Evolutionary conservation across 2,329 filamentous ascomycete species (phyloP), one percentile per base, ranked within the genome.

Genomic region (Fusarium beomiforme): DNA sequence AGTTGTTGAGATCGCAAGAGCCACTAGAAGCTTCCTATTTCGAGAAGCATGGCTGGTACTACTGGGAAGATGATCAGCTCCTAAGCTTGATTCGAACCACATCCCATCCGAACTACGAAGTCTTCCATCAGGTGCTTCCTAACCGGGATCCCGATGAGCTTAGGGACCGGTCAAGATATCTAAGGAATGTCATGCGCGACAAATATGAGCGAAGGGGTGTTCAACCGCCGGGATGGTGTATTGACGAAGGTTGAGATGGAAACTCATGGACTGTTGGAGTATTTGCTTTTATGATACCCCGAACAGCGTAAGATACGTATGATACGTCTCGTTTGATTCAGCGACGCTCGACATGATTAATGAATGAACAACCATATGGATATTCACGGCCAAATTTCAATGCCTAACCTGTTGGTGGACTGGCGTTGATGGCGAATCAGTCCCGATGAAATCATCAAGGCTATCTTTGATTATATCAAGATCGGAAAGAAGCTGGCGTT

Each of bases 141-240:
- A 26, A 39, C 5, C 69, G 78, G 24, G 65, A 51, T 21, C 41
- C 50, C 23, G 21, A 42, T 16, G 74, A 78, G 47, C 49, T 79
- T 4, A 41, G 51, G 23, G 34, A 74, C 37, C 66, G 77, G 9
- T 67, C 71, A 34, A 46, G n/a, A 29, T 55, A 69, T n/a, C 31
- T 79, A 57, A 76, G 58, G 54, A 59, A 42, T n/a, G 53, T 54
- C 21, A 69, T 76, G 53, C 67, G 69, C 29, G 31, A 41, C 36
- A 75, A 74, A 41, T 76, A 73, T 54, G 50, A 73, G 44, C 46
- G 34, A 17, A n/a, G 8, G 41, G 70, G 64, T 7, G 17, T 56
- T 6, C 24, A 23, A 8, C 77, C 78, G 19, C 78, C 78, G 19
- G 39, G 57, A 23, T 79, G 78, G 77, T 78, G 75, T 33, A 72